Conservation (phyloP, 1,284 basidiomycete genomes). For the Austroboletus olivaceoglutinosus region DNA sequence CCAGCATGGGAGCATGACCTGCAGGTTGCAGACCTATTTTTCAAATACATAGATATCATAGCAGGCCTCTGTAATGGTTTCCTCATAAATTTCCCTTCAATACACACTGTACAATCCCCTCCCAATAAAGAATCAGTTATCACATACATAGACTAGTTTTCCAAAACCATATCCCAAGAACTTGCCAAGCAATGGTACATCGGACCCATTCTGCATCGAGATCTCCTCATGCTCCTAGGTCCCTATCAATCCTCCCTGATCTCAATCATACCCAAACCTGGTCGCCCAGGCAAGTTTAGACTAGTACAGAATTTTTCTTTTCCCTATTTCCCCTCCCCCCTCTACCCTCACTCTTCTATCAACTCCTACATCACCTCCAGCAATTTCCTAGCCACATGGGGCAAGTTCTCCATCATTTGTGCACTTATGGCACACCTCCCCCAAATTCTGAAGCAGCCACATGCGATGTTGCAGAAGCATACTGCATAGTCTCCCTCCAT, state of each 20-base stretch:
- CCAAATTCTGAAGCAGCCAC: not conserved
- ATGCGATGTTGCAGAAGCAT: not conserved
- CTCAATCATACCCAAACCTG: not conserved
- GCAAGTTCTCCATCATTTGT: not conserved
- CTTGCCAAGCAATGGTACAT: not conserved
- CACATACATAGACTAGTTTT: not conserved
- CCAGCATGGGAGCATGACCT: not conserved
- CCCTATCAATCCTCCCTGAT: conserved; percentile 6
- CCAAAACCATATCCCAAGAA: not conserved
- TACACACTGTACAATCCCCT: not conserved
- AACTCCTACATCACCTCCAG: not conserved
- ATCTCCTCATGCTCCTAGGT: not conserved
- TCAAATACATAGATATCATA: no score
- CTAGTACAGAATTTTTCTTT: conserved; percentile 6
- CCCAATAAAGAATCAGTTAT: not conserved
- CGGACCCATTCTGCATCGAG: not conserved
- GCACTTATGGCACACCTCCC: not conserved
- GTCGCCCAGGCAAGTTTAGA: not conserved
- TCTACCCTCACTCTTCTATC: not conserved
- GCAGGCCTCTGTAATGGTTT: not conserved
- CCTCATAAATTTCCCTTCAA: not conserved
- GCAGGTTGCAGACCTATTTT: not conserved
- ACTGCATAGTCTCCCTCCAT: not conserved
- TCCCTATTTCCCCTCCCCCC: not conserved
- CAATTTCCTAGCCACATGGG: not conserved